Percentiles rank a stretch among this genome's conserved stretches.
Evolutionary conservation across 345 rosid genomes (phyloP).

Genomic region (Crucihimalaya himalaica): DNA sequence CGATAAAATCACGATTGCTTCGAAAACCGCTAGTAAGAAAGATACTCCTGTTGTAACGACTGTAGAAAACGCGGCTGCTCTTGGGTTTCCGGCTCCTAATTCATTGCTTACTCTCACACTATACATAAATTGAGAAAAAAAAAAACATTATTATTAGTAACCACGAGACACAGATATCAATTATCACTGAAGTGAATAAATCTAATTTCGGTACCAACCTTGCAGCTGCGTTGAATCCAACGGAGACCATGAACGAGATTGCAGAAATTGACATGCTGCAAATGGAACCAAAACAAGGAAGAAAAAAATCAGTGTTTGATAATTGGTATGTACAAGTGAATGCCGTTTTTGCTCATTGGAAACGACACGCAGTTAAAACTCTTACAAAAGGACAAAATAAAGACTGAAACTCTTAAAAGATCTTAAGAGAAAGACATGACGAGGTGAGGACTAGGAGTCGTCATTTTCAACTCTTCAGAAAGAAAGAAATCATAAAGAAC

Average conservation of each 20-base stretch:
- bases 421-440: slow-evolving; percentile 10
- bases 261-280: slow-evolving; percentile 67
- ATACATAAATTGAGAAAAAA: background rate
- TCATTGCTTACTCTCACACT: slow-evolving; percentile 77
- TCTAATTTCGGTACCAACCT: slow-evolving; percentile 43
- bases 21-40: slow-evolving; percentile 47
- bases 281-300: background rate
- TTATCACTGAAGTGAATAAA: too few relatives aligned
- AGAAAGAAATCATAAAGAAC: background rate
- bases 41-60: slow-evolving; percentile 46
- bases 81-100: slow-evolving; percentile 74
- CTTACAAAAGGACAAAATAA: slow-evolving; percentile 19
- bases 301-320: background rate
- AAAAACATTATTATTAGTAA: background rate
- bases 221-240: slow-evolving; percentile 78
- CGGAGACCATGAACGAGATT: slow-evolving; percentile 61
- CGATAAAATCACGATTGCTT: slow-evolving; percentile 46
- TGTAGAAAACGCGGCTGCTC: slow-evolving; percentile 60
- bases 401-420: background rate
- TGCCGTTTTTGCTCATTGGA: background rate
- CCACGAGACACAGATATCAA: background rate
- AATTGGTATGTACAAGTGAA: background rate
- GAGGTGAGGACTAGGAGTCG: background rate
- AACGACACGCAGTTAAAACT: background rate
- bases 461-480: background rate